Percentiles rank a stretch among this genome's conserved stretches.
Conservation (phyloP, 352 stramenopile genomes). For the Thraustotheca clavata region DNA sequence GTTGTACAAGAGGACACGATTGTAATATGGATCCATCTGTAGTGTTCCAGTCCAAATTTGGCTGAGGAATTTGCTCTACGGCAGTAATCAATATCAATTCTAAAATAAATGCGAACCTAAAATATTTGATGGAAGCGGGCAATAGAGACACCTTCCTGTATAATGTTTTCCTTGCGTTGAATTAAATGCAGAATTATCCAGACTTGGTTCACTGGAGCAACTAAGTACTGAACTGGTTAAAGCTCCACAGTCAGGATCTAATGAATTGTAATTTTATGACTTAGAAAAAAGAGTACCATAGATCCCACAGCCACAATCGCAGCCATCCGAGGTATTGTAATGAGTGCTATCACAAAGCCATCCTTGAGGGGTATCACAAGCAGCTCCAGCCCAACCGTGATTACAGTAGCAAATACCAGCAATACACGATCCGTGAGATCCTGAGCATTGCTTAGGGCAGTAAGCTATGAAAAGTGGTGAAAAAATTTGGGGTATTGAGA, state of each 20-base stretch:
- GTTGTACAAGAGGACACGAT: conserved; percentile 3
- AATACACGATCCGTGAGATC: background rate
- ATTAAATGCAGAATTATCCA: background rate
- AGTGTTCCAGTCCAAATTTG: background rate
- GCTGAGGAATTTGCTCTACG: background rate
- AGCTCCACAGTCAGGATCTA: conserved; percentile 9
- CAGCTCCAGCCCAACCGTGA: conserved; percentile 1
- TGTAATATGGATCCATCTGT: background rate
- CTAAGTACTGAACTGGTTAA: background rate
- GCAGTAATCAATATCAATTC: background rate
- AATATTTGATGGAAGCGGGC: background rate
- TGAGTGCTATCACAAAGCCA: conserved; percentile 4
- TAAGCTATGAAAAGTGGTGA: background rate
- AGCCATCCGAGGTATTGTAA: conserved; percentile 15
- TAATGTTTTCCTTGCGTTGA: background rate
- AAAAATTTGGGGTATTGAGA: background rate
- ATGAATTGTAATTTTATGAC: background rate
- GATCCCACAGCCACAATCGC: conserved; percentile 19
- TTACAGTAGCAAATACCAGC: conserved; percentile 3
- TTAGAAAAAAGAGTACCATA: background rate
- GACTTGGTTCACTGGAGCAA: background rate
- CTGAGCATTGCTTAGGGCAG: conserved; percentile 3
- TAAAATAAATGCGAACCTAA: background rate
- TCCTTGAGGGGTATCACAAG: conserved; percentile 15
- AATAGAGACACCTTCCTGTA: conserved; percentile 4